Evolutionary conservation across 371 early-diverging fungal species (phyloP).

Genomic region (Apophysomyces trapeziformis): DNA sequence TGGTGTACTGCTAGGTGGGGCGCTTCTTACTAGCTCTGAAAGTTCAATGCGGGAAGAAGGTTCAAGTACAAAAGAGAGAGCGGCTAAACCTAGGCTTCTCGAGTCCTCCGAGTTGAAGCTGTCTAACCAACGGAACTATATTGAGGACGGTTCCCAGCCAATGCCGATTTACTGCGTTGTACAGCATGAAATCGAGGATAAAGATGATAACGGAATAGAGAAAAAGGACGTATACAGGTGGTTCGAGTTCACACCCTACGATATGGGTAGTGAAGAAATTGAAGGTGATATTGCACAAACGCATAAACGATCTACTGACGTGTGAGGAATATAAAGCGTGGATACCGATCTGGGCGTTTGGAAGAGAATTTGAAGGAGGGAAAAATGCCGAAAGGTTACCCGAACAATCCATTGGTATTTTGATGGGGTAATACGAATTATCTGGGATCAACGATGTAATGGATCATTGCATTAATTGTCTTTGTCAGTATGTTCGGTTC

Average conservation of each 20-base stretch:
- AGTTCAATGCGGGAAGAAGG: slow-evolving; percentile 12
- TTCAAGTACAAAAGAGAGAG: neutral
- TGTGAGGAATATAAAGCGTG: slow-evolving; percentile 41
- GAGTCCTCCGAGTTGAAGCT: slow-evolving; percentile 36
- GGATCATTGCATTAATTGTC: neutral
- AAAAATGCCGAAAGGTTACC: slow-evolving; percentile 58
- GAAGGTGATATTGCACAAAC: slow-evolving; percentile 37
- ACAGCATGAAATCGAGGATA: slow-evolving; percentile 55
- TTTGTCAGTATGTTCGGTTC: slow-evolving; percentile 54
- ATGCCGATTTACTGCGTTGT: slow-evolving; percentile 82
- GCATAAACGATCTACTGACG: no score
- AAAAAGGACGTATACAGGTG: slow-evolving; percentile 61
- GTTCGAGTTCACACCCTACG: slow-evolving; percentile 80
- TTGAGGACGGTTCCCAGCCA: slow-evolving; percentile 68
- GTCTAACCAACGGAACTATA: slow-evolving; percentile 43
- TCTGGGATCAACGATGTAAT: neutral
- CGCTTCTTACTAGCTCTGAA: slow-evolving; percentile 44
- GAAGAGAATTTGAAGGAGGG: slow-evolving; percentile 66
- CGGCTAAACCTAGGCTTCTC: slow-evolving; percentile 20
- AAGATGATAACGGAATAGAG: slow-evolving; percentile 16
- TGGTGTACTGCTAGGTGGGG: slow-evolving; percentile 57
- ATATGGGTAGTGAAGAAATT: slow-evolving; percentile 75
- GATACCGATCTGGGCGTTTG: slow-evolving; percentile 78
- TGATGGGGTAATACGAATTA: slow-evolving; percentile 52
- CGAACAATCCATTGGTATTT: slow-evolving; percentile 65